Conservation (phyloP, 1,284 basidiomycete genomes). For the Heterobasidion parviporum region DNA sequence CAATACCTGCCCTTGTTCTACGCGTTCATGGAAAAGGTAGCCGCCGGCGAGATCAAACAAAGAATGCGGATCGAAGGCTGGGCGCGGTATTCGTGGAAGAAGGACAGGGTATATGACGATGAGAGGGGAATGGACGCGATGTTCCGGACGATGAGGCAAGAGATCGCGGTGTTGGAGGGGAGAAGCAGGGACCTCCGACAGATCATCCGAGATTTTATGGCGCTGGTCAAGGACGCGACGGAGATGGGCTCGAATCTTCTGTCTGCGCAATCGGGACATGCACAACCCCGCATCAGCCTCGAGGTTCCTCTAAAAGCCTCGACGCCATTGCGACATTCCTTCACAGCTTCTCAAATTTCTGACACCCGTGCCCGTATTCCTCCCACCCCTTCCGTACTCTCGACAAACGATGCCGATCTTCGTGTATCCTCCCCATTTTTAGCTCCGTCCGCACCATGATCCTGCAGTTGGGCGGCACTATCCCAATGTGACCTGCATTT, state of each 20-base stretch:
- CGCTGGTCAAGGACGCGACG: constrained; percentile 4
- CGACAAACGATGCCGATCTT: not conserved
- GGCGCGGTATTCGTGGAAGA: constrained; percentile 1
- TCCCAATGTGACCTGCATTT: no score
- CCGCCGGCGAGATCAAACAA: constrained; percentile 9
- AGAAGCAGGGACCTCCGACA: constrained; percentile 5
- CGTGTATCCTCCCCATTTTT: not conserved
- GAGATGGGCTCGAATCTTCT: not conserved
- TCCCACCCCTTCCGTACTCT: not conserved
- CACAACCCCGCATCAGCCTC: no score
- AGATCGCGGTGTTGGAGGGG: constrained; percentile 6
- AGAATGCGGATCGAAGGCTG: constrained; percentile 8
- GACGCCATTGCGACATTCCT: not conserved
- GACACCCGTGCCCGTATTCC: not conserved
- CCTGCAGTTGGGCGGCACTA: no score
- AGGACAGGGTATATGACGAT: not conserved
- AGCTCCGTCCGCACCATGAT: no score
- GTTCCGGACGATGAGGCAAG: constrained; percentile 9
- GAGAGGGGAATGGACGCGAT: constrained; percentile 6
- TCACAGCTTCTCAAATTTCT: not conserved
- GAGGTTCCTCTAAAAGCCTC: not conserved
- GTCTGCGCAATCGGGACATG: no score
- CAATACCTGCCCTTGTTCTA: not conserved
- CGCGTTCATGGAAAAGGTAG: constrained; percentile 10
- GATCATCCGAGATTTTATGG: constrained; percentile 7